phyloP scores from a whole-genome alignment of 345 rosid species.

The Eucalyptus polyanthemos region DNA sequence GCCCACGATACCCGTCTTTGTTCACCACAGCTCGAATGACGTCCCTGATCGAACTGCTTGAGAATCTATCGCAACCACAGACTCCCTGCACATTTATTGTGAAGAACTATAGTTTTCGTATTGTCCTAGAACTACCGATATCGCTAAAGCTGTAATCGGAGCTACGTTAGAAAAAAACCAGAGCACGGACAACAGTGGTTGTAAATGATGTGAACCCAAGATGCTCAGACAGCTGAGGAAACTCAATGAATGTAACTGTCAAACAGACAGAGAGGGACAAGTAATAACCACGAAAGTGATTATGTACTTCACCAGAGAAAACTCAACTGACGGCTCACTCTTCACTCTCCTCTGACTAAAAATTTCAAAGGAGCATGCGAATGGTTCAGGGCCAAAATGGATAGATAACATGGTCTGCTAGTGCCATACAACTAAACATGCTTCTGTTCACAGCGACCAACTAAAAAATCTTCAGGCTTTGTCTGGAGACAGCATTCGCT shows the following conservation, averaged over 20 bases:
- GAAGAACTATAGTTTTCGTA: not conserved
- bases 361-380: not conserved
- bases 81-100: conserved; percentile 50
- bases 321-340: not conserved
- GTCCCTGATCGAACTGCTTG: conserved; percentile 52
- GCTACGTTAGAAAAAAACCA: not conserved
- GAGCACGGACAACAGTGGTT: not conserved
- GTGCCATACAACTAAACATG: not conserved
- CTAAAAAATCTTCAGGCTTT: not conserved
- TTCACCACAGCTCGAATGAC: conserved; percentile 49
- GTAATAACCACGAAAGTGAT: not conserved
- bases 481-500: not conserved
- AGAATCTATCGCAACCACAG: conserved; percentile 89
- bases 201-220: not conserved
- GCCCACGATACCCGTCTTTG: conserved; percentile 84
- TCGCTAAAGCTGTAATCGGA: not conserved
- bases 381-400: not conserved
- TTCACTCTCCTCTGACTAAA: not conserved
- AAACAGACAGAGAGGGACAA: not conserved
- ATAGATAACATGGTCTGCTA: not conserved
- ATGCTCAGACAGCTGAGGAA: not conserved
- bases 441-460: not conserved
- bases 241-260: not conserved
- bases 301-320: not conserved
- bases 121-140: not conserved